Evolutionary conservation across 768 basidiomycete genomes (phyloP).

Genomic region (Lactarius indigo): DNA sequence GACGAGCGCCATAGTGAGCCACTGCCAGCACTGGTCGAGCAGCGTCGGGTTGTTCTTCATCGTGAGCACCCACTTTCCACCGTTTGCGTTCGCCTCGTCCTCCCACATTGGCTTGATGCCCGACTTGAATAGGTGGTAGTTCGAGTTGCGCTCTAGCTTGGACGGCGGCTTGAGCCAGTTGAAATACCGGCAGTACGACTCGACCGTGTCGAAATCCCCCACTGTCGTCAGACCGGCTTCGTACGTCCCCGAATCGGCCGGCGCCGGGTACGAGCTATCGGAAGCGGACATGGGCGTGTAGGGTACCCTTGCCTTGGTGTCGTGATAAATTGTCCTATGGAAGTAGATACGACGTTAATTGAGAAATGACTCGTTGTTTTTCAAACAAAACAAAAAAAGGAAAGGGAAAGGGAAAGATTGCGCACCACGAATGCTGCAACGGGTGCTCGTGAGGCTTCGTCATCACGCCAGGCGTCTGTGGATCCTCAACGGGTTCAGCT

Average conservation of each 20-base stretch:
- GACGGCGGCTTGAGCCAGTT: conserved; percentile 94
- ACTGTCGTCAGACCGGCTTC: conserved; percentile 84
- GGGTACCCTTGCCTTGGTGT: conserved; percentile 72
- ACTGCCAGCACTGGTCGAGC: conserved; percentile 86
- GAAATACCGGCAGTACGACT: conserved; percentile 87
- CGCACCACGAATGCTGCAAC: conserved; percentile 77
- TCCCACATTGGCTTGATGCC: conserved; percentile 99
- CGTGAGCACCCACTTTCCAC: conserved; percentile 94
- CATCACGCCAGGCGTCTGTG: conserved; percentile 72
- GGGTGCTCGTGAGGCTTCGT: conserved; percentile 77
- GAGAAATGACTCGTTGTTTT: background rate
- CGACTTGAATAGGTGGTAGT: conserved; percentile 93
- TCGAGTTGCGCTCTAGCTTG: conserved; percentile 82
- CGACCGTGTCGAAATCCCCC: conserved; percentile 88
- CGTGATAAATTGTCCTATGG: conserved; percentile 84
- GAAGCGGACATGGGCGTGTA: conserved; percentile 44
- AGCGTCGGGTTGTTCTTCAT: conserved; percentile 80
- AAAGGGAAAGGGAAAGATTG: background rate
- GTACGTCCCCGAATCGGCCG: conserved; percentile 70
- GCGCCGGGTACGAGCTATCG: conserved; percentile 29
- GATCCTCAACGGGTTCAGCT: conserved; percentile 75
- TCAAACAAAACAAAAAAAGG: background rate
- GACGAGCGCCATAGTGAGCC: conserved; percentile 88
- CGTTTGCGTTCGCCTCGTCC: conserved; percentile 85
- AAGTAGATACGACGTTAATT: background rate